phyloP scores from a whole-genome alignment of 495 filamentous ascomycete species.

The Venustampulla echinocandica region DNA sequence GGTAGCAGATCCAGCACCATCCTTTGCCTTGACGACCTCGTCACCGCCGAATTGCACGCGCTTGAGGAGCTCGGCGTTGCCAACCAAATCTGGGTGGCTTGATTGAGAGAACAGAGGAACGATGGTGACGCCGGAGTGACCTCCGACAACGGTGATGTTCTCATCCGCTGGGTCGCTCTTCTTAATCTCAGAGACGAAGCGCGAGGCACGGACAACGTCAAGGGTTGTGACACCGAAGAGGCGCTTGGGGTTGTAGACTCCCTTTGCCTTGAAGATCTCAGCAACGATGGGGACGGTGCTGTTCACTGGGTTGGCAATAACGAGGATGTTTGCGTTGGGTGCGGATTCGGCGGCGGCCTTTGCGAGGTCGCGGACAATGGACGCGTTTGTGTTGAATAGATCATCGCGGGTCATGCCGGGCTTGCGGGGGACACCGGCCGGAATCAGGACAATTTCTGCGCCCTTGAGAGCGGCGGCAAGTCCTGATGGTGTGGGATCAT shows the following conservation, averaged over 20 bases:
- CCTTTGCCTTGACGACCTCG: conserved; percentile 98
- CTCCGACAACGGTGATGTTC: conserved; percentile 91
- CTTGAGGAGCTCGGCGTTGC: conserved; percentile 70
- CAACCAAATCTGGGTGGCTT: conserved; percentile 70
- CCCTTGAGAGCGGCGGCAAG: conserved; percentile 71
- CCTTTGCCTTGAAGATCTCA: conserved; percentile 88
- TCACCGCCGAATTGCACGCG: conserved; percentile 99
- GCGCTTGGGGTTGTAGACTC: conserved; percentile 96
- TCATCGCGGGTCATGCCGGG: conserved; percentile 99
- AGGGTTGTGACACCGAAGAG: conserved; percentile 99
- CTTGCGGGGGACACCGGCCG: conserved; percentile 97
- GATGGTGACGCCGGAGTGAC: conserved; percentile 96
- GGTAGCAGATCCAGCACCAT: conserved; percentile 94
- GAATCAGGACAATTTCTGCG: conserved; percentile 91
- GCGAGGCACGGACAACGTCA: conserved; percentile 93
- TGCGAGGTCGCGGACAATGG: conserved; percentile 95
- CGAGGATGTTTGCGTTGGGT: conserved; percentile 89
- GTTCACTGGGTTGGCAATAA: conserved; percentile 99
- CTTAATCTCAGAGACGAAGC: conserved; percentile 94
- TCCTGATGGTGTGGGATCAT: conserved; percentile 65
- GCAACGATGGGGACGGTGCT: conserved; percentile 95
- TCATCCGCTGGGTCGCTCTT: conserved; percentile 79
- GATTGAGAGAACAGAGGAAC: conserved; percentile 96
- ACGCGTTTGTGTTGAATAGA: conserved; percentile 99
- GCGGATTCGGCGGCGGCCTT: conserved; percentile 85